Base-by-base conservation (phyloP, 2,329 filamentous ascomycete genomes). In the Colletotrichum sp. region DNA sequence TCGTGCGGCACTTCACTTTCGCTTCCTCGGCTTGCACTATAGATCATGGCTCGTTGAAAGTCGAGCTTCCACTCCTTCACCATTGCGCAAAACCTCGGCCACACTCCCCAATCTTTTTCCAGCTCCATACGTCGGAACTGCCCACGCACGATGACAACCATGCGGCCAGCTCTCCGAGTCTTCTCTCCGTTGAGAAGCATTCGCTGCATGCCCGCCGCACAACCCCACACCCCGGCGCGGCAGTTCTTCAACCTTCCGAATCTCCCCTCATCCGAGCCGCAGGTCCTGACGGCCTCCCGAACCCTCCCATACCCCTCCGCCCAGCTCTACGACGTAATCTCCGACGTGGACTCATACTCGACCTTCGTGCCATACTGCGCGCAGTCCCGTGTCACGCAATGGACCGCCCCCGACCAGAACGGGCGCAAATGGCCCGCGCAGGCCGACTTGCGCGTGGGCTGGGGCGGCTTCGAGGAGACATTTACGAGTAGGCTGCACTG, bases 301-400 rank as follows among this genome's bases (percentile, higher is more conserved):
- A 94, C 90, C 6, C 93, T 99, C 16, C 94, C 95, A 16, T 98
- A 98, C 88, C 87, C 93, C 1, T 88, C 92, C 36, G 81, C 85
- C 6, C 88, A 92, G 2, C 92, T 99, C 80, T 99, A 97, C 91
- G 89, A 89, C 79, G 90, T 98, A 71, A 96, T 99, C 84, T 93
- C 96, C 86, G 95, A 98, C 85, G 93, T 99, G 78, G 92, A 95
- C 84, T 92, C 92, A 78, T 99, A 99, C 90, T 88, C 90, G 49
- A 84, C 88, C 79, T 99, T 99, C 89, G 92, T 99, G n/a, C 97
- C 97, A 13, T 98, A 98, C 90, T 98, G 96, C 86, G 90, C 92
- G 59, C 89, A 88, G 62, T 96, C 95, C 49, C 90, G 89, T 76
- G 95, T 99, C 55, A 98, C 95, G 2, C 88, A 89, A 75, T 95